Percentiles rank a stretch among this genome's conserved stretches.
Evolutionary conservation across 2,329 filamentous ascomycete species (phyloP).

Genomic region (Pseudogymnoascus sp.): DNA sequence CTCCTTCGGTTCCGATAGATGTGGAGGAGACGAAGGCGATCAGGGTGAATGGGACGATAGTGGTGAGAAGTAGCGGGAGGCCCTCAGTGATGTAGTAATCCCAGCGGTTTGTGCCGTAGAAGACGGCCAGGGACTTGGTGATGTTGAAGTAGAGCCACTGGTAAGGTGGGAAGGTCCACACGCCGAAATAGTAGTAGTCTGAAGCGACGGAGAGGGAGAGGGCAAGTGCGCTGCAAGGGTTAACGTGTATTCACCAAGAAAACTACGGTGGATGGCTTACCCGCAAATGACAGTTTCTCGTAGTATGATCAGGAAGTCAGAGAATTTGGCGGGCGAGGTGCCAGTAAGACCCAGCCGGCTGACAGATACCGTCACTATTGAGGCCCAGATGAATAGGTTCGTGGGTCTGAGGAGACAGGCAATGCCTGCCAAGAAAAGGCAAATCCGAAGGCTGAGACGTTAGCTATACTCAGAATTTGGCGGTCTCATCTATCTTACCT

Average conservation of each 20-base stretch:
- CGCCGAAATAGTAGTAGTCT: conserved; percentile 72
- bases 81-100: conserved; percentile 93
- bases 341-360: conserved; percentile 34
- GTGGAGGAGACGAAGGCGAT: conserved; percentile 46
- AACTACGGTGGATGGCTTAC: conserved; percentile 22
- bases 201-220: conserved; percentile 55
- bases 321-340: conserved; percentile 28
- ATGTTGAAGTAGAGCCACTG: conserved; percentile 89
- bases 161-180: conserved; percentile 82
- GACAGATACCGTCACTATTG: conserved; percentile 49
- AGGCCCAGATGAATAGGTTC: conserved; percentile 77
- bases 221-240: conserved; percentile 39
- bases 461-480: neutral
- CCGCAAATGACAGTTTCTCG: conserved; percentile 59
- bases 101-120: conserved; percentile 84
- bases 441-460: conserved; percentile 43
- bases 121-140: conserved; percentile 74
- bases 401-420: conserved; percentile 85
- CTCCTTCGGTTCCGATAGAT: conserved; percentile 22
- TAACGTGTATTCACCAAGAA: neutral
- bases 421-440: conserved; percentile 66
- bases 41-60: conserved; percentile 67
- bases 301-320: conserved; percentile 42
- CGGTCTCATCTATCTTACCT: neutral
- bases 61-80: conserved; percentile 76